Evolutionary conservation across 345 rosid genomes (phyloP).

Genomic region (Mangifera indica): DNA sequence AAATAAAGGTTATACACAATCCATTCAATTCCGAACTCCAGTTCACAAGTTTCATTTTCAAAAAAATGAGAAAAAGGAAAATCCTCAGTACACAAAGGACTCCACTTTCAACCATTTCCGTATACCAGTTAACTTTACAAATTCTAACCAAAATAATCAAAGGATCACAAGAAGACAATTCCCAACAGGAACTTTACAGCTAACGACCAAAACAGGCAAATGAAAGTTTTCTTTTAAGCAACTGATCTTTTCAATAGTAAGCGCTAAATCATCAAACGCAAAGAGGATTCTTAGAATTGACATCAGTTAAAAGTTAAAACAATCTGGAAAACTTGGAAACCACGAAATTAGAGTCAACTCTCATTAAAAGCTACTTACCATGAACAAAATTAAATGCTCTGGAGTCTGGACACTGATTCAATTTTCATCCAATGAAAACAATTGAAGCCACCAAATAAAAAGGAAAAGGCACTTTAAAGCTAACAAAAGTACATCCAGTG

Average conservation of each 20-base stretch:
- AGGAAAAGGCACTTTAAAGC: constrained; percentile 13
- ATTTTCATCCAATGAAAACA: background rate
- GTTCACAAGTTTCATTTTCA: background rate
- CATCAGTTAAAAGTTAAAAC: background rate
- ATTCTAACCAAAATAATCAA: too few relatives aligned
- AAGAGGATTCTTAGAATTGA: background rate
- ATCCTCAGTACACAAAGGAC: too few relatives aligned
- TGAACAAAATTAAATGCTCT: background rate
- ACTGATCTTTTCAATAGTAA: background rate
- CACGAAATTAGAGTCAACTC: background rate
- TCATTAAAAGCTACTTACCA: background rate
- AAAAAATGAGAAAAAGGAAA: too few relatives aligned
- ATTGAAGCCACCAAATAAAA: background rate
- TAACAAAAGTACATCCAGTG: background rate
- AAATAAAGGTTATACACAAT: background rate
- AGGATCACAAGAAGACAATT: too few relatives aligned
- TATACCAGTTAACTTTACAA: too few relatives aligned
- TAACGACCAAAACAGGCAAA: background rate
- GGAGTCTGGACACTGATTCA: background rate
- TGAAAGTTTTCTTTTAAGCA: background rate
- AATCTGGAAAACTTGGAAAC: background rate
- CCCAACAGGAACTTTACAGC: too few relatives aligned
- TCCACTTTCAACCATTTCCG: too few relatives aligned
- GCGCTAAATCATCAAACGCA: background rate
- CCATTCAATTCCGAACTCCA: too few relatives aligned